These are phyloP conservation scores for Glycine tomentella DNA, from an alignment of 306 rosid species.

Conservation along the genomic window DNA sequence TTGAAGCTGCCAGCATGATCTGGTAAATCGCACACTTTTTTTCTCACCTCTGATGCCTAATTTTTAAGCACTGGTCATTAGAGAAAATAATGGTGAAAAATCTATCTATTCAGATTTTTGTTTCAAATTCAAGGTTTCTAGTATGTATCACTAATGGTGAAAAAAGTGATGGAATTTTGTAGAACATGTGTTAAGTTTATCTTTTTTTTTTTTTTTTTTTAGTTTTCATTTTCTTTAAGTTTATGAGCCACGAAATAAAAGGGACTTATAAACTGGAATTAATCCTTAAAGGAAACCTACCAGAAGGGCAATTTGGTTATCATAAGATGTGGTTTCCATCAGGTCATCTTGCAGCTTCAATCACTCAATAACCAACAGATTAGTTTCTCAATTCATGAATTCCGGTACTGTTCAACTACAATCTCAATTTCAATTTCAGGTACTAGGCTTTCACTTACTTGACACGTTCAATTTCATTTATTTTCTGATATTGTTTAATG, in stretches of 20 bases:
- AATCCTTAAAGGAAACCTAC: not conserved
- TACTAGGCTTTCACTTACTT: conserved; percentile 4
- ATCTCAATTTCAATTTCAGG: conserved; percentile 33
- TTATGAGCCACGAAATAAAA: not conserved
- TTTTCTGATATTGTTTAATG: not conserved
- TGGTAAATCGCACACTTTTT: conserved; percentile 52
- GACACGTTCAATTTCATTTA: conserved; percentile 1
- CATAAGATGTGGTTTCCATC: conserved; percentile 51
- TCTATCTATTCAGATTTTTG: not conserved
- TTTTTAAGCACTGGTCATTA: not conserved
- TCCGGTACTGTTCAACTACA: conserved; percentile 6
- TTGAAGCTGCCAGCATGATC: conserved; percentile 99
- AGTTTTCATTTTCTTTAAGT: not conserved
- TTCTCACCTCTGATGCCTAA: not conserved
- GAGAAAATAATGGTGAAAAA: not conserved
- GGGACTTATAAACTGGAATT: not conserved
- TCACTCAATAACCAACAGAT: conserved; percentile 82
- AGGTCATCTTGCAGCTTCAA: conserved; percentile 99
- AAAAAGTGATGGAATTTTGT: conserved; percentile 2
- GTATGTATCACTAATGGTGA: not conserved
- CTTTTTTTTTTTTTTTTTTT: not conserved
- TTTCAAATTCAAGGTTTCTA: not conserved
- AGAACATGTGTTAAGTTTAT: not conserved
- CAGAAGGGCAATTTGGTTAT: conserved; percentile 16
- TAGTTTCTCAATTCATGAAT: conserved; percentile 2